Evolutionary conservation across 2,329 filamentous ascomycete genomes (phyloP).

Genomic region (Epichloe gansuensis): DNA sequence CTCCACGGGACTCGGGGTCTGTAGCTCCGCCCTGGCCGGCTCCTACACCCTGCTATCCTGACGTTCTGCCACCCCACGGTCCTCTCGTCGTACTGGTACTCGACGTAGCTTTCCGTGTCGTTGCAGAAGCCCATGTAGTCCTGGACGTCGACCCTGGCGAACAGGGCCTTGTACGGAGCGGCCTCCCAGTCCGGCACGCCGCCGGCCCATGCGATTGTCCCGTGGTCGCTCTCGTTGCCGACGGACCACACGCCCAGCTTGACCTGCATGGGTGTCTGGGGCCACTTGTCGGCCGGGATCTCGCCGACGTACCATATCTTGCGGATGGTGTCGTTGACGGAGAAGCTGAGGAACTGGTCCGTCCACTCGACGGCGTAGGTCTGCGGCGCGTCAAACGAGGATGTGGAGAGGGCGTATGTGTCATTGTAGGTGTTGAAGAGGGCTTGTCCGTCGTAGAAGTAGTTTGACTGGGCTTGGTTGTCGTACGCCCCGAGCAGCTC

Average conservation of each 20-base stretch:
- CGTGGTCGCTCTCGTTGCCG: slow-evolving; percentile 36
- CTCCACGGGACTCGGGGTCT: slow-evolving; percentile 3
- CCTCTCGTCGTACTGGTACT: slow-evolving; percentile 18
- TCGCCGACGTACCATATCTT: slow-evolving; percentile 28
- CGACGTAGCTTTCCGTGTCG: slow-evolving; percentile 10
- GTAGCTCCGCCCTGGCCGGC: slow-evolving; percentile 7
- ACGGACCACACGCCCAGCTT: slow-evolving; percentile 49
- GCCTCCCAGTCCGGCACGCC: slow-evolving; percentile 30
- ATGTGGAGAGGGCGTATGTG: slow-evolving; percentile 31
- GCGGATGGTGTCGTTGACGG: slow-evolving; percentile 36
- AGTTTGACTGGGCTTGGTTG: slow-evolving; percentile 65
- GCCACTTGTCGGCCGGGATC: slow-evolving; percentile 39
- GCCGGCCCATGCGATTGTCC: slow-evolving; percentile 57
- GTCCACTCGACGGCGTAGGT: slow-evolving; percentile 62
- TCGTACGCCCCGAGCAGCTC: slow-evolving; percentile 18
- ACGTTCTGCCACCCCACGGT: slow-evolving; percentile 19
- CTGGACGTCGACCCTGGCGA: slow-evolving; percentile 15
- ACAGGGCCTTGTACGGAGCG: slow-evolving; percentile 15
- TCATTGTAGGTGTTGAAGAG: slow-evolving; percentile 39
- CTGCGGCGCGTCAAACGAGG: slow-evolving; percentile 34
- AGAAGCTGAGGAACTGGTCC: slow-evolving; percentile 42
- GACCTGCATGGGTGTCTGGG: slow-evolving; percentile 58
- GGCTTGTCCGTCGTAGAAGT: slow-evolving; percentile 56
- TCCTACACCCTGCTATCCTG: slow-evolving; percentile 16
- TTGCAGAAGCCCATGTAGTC: slow-evolving; percentile 20